Percentiles rank a stretch among this genome's conserved stretches.
phyloP scores from a whole-genome alignment of 208 protist species.

The Leishmania braziliensis region DNA sequence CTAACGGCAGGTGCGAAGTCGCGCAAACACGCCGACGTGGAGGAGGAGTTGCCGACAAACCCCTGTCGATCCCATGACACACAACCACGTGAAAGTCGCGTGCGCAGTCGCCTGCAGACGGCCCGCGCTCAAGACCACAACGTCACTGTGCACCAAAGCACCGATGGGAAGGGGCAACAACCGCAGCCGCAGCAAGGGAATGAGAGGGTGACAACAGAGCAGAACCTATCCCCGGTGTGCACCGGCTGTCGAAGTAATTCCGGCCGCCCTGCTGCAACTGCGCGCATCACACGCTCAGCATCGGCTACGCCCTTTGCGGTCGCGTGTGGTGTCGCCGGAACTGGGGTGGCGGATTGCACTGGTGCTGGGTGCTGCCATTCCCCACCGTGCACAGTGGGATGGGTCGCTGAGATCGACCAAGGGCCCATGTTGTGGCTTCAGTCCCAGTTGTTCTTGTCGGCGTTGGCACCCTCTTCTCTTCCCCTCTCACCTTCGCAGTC shows the following conservation, averaged over 20 bases:
- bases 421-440: not conserved
- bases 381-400: not conserved
- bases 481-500: not conserved
- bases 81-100: not conserved
- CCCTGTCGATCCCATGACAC: not conserved
- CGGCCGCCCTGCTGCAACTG: not conserved
- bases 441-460: not conserved
- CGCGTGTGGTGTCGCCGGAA: not conserved
- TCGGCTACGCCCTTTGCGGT: not conserved
- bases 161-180: not conserved
- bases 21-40: not conserved
- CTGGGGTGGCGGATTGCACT: not conserved
- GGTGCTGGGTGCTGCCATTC: not conserved
- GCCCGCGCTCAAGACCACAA: conserved; percentile 5
- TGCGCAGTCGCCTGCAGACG: conserved; percentile 7
- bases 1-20: not conserved
- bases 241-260: not conserved
- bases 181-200: not conserved
- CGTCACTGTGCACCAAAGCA: not conserved
- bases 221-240: not conserved
- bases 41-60: not conserved
- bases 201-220: not conserved
- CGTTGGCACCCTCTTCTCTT: not conserved
- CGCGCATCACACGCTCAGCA: not conserved
- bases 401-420: not conserved